Evolutionary conservation across 805 yeast genomes (phyloP), one percentile per base, ranked within the genome.

Genomic region (Yamadazyma sp.): DNA sequence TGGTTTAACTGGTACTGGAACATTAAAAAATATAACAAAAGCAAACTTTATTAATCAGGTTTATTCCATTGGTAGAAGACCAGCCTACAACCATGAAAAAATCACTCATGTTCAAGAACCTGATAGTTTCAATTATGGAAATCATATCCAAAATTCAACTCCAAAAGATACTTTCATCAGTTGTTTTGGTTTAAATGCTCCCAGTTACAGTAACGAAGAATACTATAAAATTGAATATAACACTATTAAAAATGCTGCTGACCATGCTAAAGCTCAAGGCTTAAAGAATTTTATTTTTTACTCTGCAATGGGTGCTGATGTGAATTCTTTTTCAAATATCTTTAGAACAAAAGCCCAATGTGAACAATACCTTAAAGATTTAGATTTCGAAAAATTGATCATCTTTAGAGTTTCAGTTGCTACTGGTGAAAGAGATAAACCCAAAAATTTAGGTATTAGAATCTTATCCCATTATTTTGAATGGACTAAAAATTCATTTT

Each of bases 321-420:
- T 73, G 0, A 45, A 49, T 23, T 83, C 95, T 0, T 48, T 47
- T 13, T 65, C 84, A 24, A 70, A 79, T 4, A 88, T 86, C 49
- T 35, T 75, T 27, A 69, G 69, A 45, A 69, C 82, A 58, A 88
- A 88, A 54, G 96, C 95, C 17, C 74, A 79, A 33, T 65, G 83
- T 31, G 96, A 88, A 54, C 73, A 78, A 28, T 85, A 77, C 30
- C 62, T 88, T 7, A 59, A 69, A 28, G 78, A 64, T 0, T 64
- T 87, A 38, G 71, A 67, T 18, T 88, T 87, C 57, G 81, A 80
- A 11, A 69, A 76, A 35, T 78, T 88, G 1, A 73, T 86, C 33
- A 82, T 88, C 40, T 56, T 88, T 35, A 72, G 86, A 50, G 96
- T 96, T 0, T 95, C 95, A 10, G 56, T 68, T 0, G 61, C 87